These are phyloP conservation scores for Ogataea nonfermentans DNA, from an alignment of 805 yeast genomes.

Conservation along the genomic window DNA sequence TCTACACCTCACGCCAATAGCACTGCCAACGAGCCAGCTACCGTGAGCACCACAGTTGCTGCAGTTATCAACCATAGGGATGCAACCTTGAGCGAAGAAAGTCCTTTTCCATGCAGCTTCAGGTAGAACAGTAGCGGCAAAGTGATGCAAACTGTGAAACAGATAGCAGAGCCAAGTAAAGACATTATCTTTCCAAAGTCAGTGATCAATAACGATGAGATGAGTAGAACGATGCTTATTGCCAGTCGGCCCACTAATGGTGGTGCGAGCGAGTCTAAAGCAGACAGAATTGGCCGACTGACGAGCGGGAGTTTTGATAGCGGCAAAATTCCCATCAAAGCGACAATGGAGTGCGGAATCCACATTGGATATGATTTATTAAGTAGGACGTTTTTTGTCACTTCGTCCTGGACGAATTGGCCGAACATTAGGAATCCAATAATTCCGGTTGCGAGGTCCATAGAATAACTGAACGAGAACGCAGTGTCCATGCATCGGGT, in stretches of 20 bases:
- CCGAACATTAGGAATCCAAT: slow-evolving; percentile 67
- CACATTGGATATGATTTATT: slow-evolving; percentile 48
- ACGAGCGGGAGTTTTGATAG: slow-evolving; percentile 81
- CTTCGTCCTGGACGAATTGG: slow-evolving; percentile 45
- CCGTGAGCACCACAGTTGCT: slow-evolving; percentile 47
- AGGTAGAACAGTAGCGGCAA: slow-evolving; percentile 75
- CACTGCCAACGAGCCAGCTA: slow-evolving; percentile 62
- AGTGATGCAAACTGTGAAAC: slow-evolving; percentile 76
- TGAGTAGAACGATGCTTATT: slow-evolving; percentile 58
- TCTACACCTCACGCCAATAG: slow-evolving; percentile 17
- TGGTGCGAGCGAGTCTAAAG: slow-evolving; percentile 45
- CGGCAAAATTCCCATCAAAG: slow-evolving; percentile 77
- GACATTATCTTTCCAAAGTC: slow-evolving; percentile 82
- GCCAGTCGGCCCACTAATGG: slow-evolving; percentile 35
- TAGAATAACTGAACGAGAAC: slow-evolving; percentile 55
- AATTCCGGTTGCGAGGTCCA: slow-evolving; percentile 63
- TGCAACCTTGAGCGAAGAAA: slow-evolving; percentile 39
- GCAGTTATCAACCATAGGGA: slow-evolving; percentile 44
- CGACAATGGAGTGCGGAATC: slow-evolving; percentile 52
- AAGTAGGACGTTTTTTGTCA: slow-evolving; percentile 46
- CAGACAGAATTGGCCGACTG: slow-evolving; percentile 77
- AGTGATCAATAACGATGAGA: slow-evolving; percentile 63
- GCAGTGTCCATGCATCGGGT: slow-evolving; percentile 52
- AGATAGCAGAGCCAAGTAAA: slow-evolving; percentile 75
- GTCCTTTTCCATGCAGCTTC: slow-evolving; percentile 46